phyloP scores from a whole-genome alignment of 345 rosid species.

The Euphorbia peplus region DNA sequence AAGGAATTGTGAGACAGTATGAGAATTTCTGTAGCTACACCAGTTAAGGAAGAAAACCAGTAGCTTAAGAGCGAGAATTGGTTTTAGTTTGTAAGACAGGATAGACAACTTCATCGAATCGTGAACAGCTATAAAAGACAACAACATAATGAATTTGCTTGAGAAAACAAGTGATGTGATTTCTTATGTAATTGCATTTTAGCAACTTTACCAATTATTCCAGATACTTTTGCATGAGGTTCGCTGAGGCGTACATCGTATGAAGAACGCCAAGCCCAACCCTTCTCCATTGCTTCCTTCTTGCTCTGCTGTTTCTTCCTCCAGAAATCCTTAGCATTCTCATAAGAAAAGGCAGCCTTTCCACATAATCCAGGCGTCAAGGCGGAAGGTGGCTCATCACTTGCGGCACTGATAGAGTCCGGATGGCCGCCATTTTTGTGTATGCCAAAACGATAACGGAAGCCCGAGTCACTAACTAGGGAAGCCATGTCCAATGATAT shows the following conservation, averaged over 20 bases:
- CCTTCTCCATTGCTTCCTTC: slow-evolving; percentile 37
- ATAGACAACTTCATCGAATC: too few relatives aligned
- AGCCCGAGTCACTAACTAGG: slow-evolving; percentile 50
- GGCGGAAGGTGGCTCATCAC: slow-evolving; percentile 50
- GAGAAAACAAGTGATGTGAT: neutral
- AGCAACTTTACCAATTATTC: slow-evolving; percentile 52
- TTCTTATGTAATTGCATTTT: neutral
- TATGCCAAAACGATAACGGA: slow-evolving; percentile 61
- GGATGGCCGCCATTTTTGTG: slow-evolving; percentile 68
- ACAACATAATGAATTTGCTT: neutral
- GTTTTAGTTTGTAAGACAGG: too few relatives aligned
- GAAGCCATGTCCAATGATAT: slow-evolving; percentile 67
- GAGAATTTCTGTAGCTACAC: too few relatives aligned
- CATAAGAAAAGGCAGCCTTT: slow-evolving; percentile 75
- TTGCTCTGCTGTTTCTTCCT: slow-evolving; percentile 46
- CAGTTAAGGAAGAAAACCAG: too few relatives aligned
- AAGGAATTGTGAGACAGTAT: too few relatives aligned
- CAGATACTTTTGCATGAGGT: slow-evolving; percentile 75
- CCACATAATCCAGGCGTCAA: slow-evolving; percentile 76
- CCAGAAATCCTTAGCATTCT: slow-evolving; percentile 65
- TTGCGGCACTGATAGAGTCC: slow-evolving; percentile 32
- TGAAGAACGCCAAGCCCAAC: slow-evolving; percentile 35
- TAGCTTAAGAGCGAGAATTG: too few relatives aligned
- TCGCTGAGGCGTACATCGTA: slow-evolving; percentile 63
- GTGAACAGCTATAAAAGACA: too few relatives aligned